These are phyloP conservation scores for Scheffersomyces illinoinensis DNA, from an alignment of 1,139 yeast species.

Conservation along the genomic window DNA sequence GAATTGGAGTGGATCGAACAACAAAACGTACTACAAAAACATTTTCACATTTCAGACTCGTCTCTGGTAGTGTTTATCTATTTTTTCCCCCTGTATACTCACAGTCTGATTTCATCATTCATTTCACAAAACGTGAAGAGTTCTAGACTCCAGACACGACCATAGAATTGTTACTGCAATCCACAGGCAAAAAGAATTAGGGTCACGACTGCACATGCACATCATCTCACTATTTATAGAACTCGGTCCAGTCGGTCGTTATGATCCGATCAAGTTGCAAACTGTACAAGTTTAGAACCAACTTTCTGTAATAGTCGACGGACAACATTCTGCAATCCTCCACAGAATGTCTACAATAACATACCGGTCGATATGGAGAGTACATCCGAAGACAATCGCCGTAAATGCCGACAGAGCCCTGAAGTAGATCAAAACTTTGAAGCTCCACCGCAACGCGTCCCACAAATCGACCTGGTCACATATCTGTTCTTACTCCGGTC, in stretches of 20 bases:
- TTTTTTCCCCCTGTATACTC: background rate
- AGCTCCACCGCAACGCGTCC: background rate
- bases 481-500: slow-evolving; percentile 33
- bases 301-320: background rate
- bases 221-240: background rate
- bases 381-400: background rate
- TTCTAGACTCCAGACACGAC: background rate
- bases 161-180: background rate
- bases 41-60: background rate
- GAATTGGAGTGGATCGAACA: background rate
- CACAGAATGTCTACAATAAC: background rate
- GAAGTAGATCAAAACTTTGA: background rate
- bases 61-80: background rate
- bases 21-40: background rate
- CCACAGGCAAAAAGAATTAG: background rate
- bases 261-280: background rate
- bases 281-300: background rate
- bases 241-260: background rate
- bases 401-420: background rate
- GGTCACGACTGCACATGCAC: background rate
- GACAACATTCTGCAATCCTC: background rate
- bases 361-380: background rate
- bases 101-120: background rate
- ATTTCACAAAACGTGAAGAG: background rate
- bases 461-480: background rate